Conservation (phyloP, 2,329 filamentous ascomycete species). For the Apiospora marii region DNA sequence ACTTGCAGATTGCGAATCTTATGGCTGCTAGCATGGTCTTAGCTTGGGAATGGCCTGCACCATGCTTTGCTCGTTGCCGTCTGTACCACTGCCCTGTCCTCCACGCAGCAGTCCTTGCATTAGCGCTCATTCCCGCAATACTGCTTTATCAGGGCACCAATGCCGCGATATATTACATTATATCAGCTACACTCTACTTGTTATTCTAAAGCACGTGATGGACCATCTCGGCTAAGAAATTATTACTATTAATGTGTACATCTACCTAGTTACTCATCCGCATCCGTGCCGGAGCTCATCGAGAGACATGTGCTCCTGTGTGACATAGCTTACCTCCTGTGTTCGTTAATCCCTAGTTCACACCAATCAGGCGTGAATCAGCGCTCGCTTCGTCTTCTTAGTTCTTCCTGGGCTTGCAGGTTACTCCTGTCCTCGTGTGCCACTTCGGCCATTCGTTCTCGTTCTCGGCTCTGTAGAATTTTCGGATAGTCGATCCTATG, state of each 20-base stretch:
- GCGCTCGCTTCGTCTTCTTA: no score
- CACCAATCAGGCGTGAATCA: no score
- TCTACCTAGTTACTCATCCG: background rate
- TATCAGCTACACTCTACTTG: background rate
- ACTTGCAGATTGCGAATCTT: constrained; percentile 8
- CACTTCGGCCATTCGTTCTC: background rate
- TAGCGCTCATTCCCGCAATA: no score
- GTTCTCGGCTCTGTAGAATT: background rate
- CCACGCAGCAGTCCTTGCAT: no score
- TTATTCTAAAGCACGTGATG: background rate
- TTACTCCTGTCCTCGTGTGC: background rate
- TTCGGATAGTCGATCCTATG: background rate
- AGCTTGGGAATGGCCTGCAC: background rate
- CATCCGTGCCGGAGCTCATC: background rate
- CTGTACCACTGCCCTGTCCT: no score
- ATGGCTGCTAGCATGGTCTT: background rate
- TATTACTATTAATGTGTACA: background rate
- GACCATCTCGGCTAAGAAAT: background rate
- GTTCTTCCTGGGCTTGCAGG: background rate
- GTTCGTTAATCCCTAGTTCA: no score
- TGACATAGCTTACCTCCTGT: no score
- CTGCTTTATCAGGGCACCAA: no score
- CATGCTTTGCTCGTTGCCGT: constrained; percentile 5
- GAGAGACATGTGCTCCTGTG: background rate
- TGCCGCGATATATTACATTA: no score